Percentiles rank a stretch among this genome's conserved stretches.
These are phyloP conservation scores for Desmodesmus armatus DNA, from an alignment of 139 green algal species.

Conservation along the genomic window DNA sequence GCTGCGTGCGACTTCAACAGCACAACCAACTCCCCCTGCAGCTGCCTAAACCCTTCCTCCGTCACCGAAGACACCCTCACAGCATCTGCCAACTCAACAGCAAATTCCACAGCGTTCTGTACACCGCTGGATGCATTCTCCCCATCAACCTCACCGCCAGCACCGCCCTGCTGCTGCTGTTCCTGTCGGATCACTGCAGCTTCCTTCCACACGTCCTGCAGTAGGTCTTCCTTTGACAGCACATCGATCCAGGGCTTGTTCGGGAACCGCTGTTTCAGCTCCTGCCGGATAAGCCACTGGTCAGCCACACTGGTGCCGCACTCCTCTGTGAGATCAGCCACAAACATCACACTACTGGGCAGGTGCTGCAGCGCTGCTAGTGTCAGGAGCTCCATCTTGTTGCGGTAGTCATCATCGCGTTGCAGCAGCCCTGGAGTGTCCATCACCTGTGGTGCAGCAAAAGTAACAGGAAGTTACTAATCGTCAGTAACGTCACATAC, in stretches of 20 bases:
- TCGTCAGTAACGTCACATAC: neutral
- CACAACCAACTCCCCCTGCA: slow-evolving; percentile 72
- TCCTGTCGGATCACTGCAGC: slow-evolving; percentile 30
- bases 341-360: slow-evolving; percentile 68
- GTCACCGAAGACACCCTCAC: slow-evolving; percentile 76
- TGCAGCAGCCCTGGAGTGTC: slow-evolving; percentile 96
- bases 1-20: slow-evolving; percentile 59
- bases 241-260: slow-evolving; percentile 93
- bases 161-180: slow-evolving; percentile 35
- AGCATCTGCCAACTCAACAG: slow-evolving; percentile 61
- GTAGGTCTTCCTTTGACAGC: slow-evolving; percentile 92
- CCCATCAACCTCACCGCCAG: neutral
- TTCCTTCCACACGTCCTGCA: slow-evolving; percentile 58
- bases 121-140: slow-evolving; percentile 24
- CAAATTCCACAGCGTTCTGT: slow-evolving; percentile 50
- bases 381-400: slow-evolving; percentile 96
- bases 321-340: slow-evolving; percentile 88
- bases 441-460: slow-evolving; percentile 80
- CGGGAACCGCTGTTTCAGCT: slow-evolving; percentile 78
- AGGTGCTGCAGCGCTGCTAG: slow-evolving; percentile 91
- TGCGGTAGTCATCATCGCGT: slow-evolving; percentile 85
- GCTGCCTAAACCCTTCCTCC: slow-evolving; percentile 68
- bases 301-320: slow-evolving; percentile 87
- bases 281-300: slow-evolving; percentile 77
- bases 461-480: neutral